Evolutionary conservation across 2,329 filamentous ascomycete species (phyloP).

Genomic region (Fusarium acutatum): DNA sequence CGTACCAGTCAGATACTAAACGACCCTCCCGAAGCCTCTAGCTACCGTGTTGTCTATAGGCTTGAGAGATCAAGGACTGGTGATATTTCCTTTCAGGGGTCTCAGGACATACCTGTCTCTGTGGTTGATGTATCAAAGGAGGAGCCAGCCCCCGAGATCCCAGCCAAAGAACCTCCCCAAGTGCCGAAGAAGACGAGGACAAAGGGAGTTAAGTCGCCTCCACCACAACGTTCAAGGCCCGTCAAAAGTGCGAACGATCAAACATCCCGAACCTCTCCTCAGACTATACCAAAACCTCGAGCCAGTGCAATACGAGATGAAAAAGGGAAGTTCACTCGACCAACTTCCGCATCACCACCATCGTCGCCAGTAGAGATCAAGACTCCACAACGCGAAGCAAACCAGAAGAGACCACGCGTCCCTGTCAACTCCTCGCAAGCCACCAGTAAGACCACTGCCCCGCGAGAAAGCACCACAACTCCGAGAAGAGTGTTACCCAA

Average conservation of each 20-base stretch:
- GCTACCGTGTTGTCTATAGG: constrained; percentile 67
- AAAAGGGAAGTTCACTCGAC: constrained; percentile 13
- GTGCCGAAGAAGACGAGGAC: constrained; percentile 17
- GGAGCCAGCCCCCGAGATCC: neutral
- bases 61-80: constrained; percentile 62
- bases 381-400: constrained; percentile 31
- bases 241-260: constrained; percentile 7
- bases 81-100: constrained; percentile 51
- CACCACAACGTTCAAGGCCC: constrained; percentile 18
- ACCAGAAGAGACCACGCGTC: constrained; percentile 36
- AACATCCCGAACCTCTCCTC: neutral
- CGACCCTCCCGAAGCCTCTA: constrained; percentile 43
- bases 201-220: constrained; percentile 8
- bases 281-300: neutral
- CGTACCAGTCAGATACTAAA: constrained; percentile 25
- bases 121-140: constrained; percentile 43
- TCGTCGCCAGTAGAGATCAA: constrained; percentile 11
- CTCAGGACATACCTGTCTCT: constrained; percentile 41
- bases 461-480: constrained; percentile 14
- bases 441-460: constrained; percentile 45
- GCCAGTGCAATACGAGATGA: constrained; percentile 2
- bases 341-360: constrained; percentile 15
- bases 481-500: constrained; percentile 30
- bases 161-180: constrained; percentile 17
- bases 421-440: constrained; percentile 18